Evolutionary conservation across 2,329 filamentous ascomycete genomes (phyloP).

Genomic region (Thermoascus crustaceus): DNA sequence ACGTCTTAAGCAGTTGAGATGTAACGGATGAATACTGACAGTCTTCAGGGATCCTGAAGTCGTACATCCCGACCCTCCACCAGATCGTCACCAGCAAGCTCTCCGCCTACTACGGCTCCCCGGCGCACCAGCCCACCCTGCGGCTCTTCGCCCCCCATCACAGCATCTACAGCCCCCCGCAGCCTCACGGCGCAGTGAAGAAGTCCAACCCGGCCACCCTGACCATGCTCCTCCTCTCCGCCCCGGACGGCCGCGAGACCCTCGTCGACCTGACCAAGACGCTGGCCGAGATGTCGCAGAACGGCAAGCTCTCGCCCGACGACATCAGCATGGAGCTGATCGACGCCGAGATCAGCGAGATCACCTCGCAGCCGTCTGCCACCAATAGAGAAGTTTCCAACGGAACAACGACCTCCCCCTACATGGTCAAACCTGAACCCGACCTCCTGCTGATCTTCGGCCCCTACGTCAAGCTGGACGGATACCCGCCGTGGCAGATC

Average conservation of each 20-base stretch:
- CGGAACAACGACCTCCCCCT: slow-evolving; percentile 3
- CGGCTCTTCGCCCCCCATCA: slow-evolving; percentile 65
- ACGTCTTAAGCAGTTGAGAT: slow-evolving; percentile 19
- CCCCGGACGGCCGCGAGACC: slow-evolving; percentile 83
- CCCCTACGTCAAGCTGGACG: slow-evolving; percentile 71
- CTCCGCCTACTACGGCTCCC: slow-evolving; percentile 73
- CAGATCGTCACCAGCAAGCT: slow-evolving; percentile 71
- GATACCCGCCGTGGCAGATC: slow-evolving; percentile 95
- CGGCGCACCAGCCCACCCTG: slow-evolving; percentile 57
- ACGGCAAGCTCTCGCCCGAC: slow-evolving; percentile 66
- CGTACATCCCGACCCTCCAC: slow-evolving; percentile 78
- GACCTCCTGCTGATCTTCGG: slow-evolving; percentile 84
- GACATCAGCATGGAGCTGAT: slow-evolving; percentile 83
- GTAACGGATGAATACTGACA: neutral
- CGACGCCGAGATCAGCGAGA: slow-evolving; percentile 72
- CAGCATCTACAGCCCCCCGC: slow-evolving; percentile 34
- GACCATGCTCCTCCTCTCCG: slow-evolving; percentile 70
- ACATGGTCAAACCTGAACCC: slow-evolving; percentile 71
- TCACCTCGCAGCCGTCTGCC: slow-evolving; percentile 28
- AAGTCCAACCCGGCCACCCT: slow-evolving; percentile 30
- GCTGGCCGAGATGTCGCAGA: slow-evolving; percentile 88
- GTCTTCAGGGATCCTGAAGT: slow-evolving; percentile 69
- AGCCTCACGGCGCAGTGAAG: slow-evolving; percentile 10
- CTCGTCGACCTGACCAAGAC: slow-evolving; percentile 94
- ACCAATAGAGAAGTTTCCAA: slow-evolving; percentile 7